Evolutionary conservation across 768 basidiomycete species (phyloP).

Genomic region (Clavulina sp.): DNA sequence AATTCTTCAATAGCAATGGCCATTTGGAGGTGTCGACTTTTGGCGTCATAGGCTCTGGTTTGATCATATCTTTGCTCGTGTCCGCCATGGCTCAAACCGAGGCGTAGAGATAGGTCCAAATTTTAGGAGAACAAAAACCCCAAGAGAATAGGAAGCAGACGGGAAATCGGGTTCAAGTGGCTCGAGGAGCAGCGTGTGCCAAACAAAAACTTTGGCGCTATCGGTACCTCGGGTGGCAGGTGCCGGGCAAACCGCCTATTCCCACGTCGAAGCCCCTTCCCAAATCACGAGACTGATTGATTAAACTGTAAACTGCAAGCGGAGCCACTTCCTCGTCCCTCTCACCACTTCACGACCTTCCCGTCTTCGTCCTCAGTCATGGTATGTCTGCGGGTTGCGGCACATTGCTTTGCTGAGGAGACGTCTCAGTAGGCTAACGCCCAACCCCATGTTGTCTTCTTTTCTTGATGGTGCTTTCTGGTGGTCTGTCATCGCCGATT

Average conservation of each 20-base stretch:
- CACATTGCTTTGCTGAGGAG: slow-evolving; percentile 63
- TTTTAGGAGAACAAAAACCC: too few relatives aligned
- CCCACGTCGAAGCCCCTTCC: too few relatives aligned
- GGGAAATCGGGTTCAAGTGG: too few relatives aligned
- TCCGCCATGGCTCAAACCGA: slow-evolving; percentile 17
- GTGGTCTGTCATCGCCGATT: too few relatives aligned
- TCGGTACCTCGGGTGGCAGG: too few relatives aligned
- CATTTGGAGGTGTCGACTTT: slow-evolving; percentile 89
- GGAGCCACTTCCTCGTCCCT: background rate
- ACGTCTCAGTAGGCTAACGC: slow-evolving; percentile 82
- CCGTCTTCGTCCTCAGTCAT: slow-evolving; percentile 27
- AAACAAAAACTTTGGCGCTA: too few relatives aligned
- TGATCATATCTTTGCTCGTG: slow-evolving; percentile 62
- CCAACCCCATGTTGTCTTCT: slow-evolving; percentile 19
- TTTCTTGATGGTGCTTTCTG: slow-evolving; percentile 16
- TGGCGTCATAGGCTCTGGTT: slow-evolving; percentile 53
- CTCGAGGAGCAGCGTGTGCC: too few relatives aligned
- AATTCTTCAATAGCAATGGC: slow-evolving; percentile 96
- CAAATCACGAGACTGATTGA: too few relatives aligned
- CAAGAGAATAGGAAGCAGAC: too few relatives aligned
- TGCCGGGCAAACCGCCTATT: too few relatives aligned
- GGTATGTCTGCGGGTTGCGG: slow-evolving; percentile 42
- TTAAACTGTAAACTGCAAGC: too few relatives aligned
- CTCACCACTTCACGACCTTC: slow-evolving; percentile 1
- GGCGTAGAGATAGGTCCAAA: too few relatives aligned